Evolutionary conservation across 164 flowering plant genomes (phyloP).

Genomic region (Akebia trifoliata): DNA sequence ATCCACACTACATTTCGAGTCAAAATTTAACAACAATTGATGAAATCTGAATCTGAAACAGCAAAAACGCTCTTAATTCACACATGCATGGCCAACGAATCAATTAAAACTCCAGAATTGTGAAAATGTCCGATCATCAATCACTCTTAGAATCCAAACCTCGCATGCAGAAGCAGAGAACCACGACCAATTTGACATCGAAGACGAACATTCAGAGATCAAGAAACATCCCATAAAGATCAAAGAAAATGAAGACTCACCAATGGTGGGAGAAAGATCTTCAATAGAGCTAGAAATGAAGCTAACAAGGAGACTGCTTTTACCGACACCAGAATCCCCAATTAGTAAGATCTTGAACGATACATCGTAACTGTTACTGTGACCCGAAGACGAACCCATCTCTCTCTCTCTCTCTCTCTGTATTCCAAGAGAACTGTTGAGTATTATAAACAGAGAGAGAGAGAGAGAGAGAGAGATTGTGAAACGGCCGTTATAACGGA

Average conservation of each 20-base stretch:
- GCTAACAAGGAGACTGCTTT: slow-evolving; percentile 57
- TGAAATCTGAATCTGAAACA: background rate
- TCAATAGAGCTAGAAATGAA: slow-evolving; percentile 48
- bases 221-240: background rate
- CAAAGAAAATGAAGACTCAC: slow-evolving; percentile 21
- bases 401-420: slow-evolving; percentile 3
- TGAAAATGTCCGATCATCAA: background rate
- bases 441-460: slow-evolving; percentile 2
- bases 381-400: slow-evolving; percentile 48
- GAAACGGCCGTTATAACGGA: slow-evolving; percentile 9
- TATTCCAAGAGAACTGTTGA: background rate
- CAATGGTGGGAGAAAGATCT: slow-evolving; percentile 62
- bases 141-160: background rate
- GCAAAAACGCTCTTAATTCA: background rate
- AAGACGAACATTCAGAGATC: background rate
- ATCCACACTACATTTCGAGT: background rate
- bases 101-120: background rate
- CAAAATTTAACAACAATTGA: background rate
- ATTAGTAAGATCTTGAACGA: slow-evolving; percentile 65
- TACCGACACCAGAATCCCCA: slow-evolving; percentile 71
- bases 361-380: slow-evolving; percentile 37
- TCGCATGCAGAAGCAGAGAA: background rate
- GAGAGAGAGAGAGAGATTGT: background rate
- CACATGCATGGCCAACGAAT: background rate
- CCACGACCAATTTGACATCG: background rate